These are phyloP conservation scores for Solanum medicagineum DNA, from an alignment of 257 asterid genomes.

Conservation along the genomic window DNA sequence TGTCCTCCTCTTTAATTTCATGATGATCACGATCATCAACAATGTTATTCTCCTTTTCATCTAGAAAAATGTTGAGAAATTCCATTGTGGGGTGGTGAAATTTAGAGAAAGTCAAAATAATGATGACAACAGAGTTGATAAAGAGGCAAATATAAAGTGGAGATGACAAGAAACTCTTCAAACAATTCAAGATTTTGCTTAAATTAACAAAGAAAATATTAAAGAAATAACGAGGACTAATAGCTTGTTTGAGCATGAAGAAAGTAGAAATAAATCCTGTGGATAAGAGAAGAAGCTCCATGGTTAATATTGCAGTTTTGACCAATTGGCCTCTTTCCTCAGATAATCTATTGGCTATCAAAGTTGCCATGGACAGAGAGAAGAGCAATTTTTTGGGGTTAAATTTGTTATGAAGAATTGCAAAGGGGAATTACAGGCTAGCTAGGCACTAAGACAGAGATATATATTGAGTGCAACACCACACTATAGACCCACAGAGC, in stretches of 20 bases:
- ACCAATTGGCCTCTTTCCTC: constrained; percentile 16
- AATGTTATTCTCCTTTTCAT: background rate
- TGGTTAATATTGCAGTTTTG: constrained; percentile 8
- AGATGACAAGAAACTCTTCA: constrained; percentile 26
- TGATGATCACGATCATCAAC: background rate
- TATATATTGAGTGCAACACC: background rate
- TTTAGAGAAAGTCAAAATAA: constrained; percentile 27
- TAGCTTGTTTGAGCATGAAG: constrained; percentile 19
- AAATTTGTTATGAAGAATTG: background rate
- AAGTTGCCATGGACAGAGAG: constrained; percentile 10
- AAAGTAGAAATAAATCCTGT: constrained; percentile 24
- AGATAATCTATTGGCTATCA: constrained; percentile 17
- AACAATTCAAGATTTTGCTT: constrained; percentile 7
- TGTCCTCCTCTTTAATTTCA: background rate
- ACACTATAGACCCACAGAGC: background rate
- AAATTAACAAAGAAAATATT: constrained; percentile 18
- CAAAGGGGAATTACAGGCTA: background rate
- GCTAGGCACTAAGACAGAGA: background rate
- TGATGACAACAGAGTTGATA: constrained; percentile 28
- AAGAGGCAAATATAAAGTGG: constrained; percentile 25
- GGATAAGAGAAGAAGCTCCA: constrained; percentile 36
- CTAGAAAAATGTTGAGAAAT: background rate
- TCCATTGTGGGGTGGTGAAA: constrained; percentile 10
- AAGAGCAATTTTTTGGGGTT: background rate
- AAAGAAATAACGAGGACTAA: constrained; percentile 10